Evolutionary conservation across 2,329 filamentous ascomycete species (phyloP).

Genomic region (Cercospora brassicicola): DNA sequence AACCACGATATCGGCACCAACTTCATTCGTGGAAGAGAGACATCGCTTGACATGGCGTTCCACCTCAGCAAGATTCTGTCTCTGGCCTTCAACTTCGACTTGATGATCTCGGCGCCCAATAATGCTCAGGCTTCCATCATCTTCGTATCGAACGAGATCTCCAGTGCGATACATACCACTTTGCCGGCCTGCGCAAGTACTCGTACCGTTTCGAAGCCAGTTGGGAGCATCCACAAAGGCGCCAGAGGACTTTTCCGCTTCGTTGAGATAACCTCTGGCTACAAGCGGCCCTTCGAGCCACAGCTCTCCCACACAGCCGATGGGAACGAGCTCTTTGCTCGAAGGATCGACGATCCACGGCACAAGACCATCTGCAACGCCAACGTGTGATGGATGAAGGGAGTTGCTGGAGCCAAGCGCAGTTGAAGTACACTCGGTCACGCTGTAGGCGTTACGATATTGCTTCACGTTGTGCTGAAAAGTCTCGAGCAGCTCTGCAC

Average conservation of each 20-base stretch:
- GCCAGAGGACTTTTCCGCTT: neutral
- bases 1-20: neutral
- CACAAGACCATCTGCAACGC: neutral
- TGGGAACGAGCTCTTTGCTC: neutral
- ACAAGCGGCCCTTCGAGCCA: slow-evolving; percentile 49
- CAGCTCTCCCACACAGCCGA: slow-evolving; percentile 43
- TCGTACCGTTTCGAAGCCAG: slow-evolving; percentile 40
- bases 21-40: neutral
- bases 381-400: neutral
- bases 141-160: slow-evolving; percentile 28
- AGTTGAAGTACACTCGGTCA: slow-evolving; percentile 1
- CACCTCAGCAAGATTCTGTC: slow-evolving; percentile 26
- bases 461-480: too few species aligned
- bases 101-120: slow-evolving; percentile 27
- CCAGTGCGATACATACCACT: slow-evolving; percentile 23
- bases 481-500: too few species aligned
- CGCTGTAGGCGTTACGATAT: neutral
- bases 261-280: slow-evolving; percentile 46
- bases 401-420: neutral
- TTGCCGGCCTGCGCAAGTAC: neutral
- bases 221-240: neutral
- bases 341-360: slow-evolving; percentile 2
- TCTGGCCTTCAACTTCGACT: too few species aligned
- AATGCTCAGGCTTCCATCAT: slow-evolving; percentile 40
- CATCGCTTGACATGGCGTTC: slow-evolving; percentile 7